Percentiles rank a stretch among this genome's conserved stretches.
phyloP scores from a whole-genome alignment of 2,329 filamentous ascomycete species.

The Pseudocercospora musae region DNA sequence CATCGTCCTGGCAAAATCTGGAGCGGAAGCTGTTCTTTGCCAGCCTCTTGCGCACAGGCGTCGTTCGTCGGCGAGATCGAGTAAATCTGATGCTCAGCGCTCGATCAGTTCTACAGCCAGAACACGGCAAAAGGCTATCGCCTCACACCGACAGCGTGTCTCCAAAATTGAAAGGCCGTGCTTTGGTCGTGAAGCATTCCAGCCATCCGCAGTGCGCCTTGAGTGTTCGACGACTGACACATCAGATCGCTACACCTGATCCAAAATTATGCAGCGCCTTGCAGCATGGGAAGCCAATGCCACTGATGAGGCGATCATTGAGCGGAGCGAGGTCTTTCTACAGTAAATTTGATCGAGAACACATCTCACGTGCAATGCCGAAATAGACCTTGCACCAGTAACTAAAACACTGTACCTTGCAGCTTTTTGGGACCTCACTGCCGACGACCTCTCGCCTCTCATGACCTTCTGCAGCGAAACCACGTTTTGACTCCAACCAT shows the following conservation, averaged over 20 bases:
- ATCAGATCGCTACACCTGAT: not conserved
- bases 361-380: not conserved
- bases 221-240: not conserved
- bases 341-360: not conserved
- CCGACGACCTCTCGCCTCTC: not conserved
- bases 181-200: not conserved
- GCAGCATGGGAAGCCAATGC: not conserved
- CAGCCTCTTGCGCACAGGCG: not conserved
- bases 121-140: not conserved
- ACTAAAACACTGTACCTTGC: not conserved
- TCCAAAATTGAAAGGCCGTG: not conserved
- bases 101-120: not conserved
- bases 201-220: not conserved
- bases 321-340: not conserved
- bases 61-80: not conserved
- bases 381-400: not conserved
- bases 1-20: not conserved
- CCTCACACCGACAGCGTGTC: not conserved
- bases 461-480: not conserved
- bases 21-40: not conserved
- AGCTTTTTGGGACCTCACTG: not conserved
- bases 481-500: not conserved
- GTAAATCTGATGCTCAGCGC: not conserved
- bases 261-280: not conserved
- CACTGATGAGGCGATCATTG: not conserved